Evolutionary conservation across 2,329 filamentous ascomycete species (phyloP).

Genomic region (Camptophora hylomeconis): DNA sequence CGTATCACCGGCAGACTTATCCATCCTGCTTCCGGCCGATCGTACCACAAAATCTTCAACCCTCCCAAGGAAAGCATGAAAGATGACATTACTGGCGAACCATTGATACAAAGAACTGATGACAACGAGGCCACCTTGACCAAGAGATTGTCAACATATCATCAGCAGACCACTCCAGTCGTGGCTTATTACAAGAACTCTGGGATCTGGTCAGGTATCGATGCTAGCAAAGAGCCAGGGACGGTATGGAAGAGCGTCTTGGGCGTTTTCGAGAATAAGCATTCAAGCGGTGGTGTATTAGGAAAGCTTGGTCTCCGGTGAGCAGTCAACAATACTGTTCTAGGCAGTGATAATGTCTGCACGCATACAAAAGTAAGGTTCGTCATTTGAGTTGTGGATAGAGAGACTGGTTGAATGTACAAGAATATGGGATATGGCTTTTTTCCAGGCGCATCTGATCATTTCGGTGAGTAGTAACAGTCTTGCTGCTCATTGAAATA

Average conservation of each 20-base stretch:
- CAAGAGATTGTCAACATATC: conserved; percentile 89
- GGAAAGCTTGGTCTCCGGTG: conserved; percentile 38
- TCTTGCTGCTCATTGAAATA: too few relatives aligned
- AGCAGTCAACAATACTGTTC: too few relatives aligned
- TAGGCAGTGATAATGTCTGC: too few relatives aligned
- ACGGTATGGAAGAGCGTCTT: conserved; percentile 92
- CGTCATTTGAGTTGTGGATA: too few relatives aligned
- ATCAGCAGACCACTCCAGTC: conserved; percentile 83
- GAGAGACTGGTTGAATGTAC: too few relatives aligned
- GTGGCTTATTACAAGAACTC: conserved; percentile 95
- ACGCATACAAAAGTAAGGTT: too few relatives aligned
- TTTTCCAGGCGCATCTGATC: too few relatives aligned
- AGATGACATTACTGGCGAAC: conserved; percentile 93
- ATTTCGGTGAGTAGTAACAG: too few relatives aligned
- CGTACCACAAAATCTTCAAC: conserved; percentile 98
- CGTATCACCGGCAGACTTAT: conserved; percentile 93
- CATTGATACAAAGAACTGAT: conserved; percentile 87
- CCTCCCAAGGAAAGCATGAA: conserved; percentile 88
- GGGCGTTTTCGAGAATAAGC: conserved; percentile 59
- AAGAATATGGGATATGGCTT: too few relatives aligned
- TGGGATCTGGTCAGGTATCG: conserved; percentile 90
- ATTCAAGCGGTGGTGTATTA: conserved; percentile 30
- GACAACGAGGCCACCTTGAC: conserved; percentile 93
- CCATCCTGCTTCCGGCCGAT: conserved; percentile 89
- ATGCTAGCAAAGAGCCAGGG: conserved; percentile 89